Base-by-base conservation (phyloP, 148 eudicot genomes). In the Polygonum maritimum region DNA sequence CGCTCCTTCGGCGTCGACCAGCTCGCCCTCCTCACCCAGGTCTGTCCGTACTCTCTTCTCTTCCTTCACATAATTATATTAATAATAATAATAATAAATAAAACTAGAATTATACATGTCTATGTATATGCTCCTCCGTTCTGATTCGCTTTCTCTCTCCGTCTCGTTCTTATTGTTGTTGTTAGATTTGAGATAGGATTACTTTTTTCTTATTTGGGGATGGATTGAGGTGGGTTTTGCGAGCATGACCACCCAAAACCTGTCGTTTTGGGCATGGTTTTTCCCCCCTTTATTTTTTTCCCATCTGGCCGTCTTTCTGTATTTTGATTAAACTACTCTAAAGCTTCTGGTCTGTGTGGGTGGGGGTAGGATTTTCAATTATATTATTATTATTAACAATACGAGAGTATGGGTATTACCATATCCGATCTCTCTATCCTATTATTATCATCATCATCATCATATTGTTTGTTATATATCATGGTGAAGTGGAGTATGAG, bases 1-100 rank as follows among this genome's bases (percentile, higher is more conserved):
- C 85, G 97, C 80, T 95, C 97, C 18, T 95, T 95, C n/a, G 99
- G 99, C 12, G 92, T 92, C 19, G 97, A 95, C 57, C 99, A 95
- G 78, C 98, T 94, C 71, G 94, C 92, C 0, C 74, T 92, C 78
- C 90, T 90, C 55, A 89, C 98, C 78, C 92, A 93, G 94, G 98
- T 93, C 52, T 0, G 3, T 3, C 52, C 1, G 3, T 3, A 10
- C 4, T 65, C 4, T 1, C 7, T 21, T 57, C 21, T 7, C 10
- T 57, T 57, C 7, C 4, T 49, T 49, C 31, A 26, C 31, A 26
- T 26, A 26, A 26, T 49, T 49, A 7, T 39, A 7, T 39, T 39
- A 39, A 39, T 6, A 44, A 44, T 26, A 41, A 41, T 41, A 41
- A 4, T 6, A 44, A 44, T 1, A 4, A 41, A 41, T n/a, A n/a